These are phyloP conservation scores for Pyracantha coccinea DNA, from an alignment of 331 rosid species.

Conservation along the genomic window DNA sequence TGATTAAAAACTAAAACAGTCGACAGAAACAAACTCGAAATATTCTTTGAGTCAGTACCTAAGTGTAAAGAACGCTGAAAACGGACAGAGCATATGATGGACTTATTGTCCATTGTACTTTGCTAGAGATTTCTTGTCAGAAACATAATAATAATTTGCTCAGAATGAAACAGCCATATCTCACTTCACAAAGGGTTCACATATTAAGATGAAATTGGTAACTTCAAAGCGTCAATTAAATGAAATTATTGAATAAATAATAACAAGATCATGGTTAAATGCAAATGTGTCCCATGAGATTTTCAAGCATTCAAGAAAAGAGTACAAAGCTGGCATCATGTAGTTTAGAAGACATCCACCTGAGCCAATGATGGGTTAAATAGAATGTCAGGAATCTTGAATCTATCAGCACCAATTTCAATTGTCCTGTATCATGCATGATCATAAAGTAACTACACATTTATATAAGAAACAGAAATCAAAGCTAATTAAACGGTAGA, in stretches of 20 bases:
- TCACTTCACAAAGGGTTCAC: not conserved
- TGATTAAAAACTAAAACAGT: not conserved
- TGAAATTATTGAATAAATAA: not conserved
- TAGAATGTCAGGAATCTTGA: conserved; percentile 93
- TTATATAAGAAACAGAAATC: conserved; percentile 1
- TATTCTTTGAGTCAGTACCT: not conserved
- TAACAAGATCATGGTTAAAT: not conserved
- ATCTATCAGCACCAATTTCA: conserved; percentile 96
- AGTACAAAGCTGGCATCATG: conserved; percentile 1
- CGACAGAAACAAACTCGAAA: not conserved
- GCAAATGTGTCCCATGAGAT: not conserved
- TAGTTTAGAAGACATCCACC: conserved; percentile 39
- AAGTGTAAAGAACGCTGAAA: not conserved
- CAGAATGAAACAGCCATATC: not conserved
- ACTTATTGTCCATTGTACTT: not conserved
- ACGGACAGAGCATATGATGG: not conserved
- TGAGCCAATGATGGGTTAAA: conserved; percentile 81
- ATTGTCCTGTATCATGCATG: conserved; percentile 53
- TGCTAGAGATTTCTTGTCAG: not conserved
- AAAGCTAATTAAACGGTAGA: not conserved
- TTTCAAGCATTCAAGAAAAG: not conserved
- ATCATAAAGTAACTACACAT: not conserved
- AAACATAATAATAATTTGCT: not conserved
- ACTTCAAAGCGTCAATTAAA: not conserved
- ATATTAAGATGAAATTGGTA: not conserved